These are phyloP conservation scores for Euphorbia lathyris DNA, from an alignment of 345 rosid species.

Conservation along the genomic window DNA sequence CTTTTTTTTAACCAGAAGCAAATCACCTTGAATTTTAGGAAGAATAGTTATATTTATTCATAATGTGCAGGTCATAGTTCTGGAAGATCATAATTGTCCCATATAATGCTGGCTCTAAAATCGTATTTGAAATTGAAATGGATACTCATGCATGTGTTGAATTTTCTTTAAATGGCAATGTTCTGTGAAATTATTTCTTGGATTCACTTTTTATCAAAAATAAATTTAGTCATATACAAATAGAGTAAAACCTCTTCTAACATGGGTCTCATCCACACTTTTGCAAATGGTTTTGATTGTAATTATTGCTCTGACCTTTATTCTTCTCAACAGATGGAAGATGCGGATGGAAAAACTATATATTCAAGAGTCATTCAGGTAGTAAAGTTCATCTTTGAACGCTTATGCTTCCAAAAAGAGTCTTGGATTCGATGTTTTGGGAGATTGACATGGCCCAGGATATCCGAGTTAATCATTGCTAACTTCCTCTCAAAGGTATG, in stretches of 20 bases:
- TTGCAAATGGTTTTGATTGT: background rate
- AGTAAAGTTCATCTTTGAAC: conserved; percentile 57
- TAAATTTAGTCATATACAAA: background rate
- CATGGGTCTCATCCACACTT: background rate
- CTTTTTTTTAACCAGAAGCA: too few relatives aligned
- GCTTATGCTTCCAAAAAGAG: conserved; percentile 69
- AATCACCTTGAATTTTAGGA: too few relatives aligned
- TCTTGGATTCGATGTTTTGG: conserved; percentile 80
- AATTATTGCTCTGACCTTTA: conserved; percentile 6
- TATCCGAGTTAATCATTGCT: conserved; percentile 76
- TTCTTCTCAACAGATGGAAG: conserved; percentile 42
- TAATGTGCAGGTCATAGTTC: too few relatives aligned
- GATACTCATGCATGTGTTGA: background rate
- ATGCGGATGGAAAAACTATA: conserved; percentile 53
- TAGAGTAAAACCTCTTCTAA: background rate
- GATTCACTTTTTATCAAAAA: background rate
- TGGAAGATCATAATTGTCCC: too few relatives aligned
- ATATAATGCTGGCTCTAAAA: too few relatives aligned
- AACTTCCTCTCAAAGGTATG: conserved; percentile 90
- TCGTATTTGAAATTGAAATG: background rate
- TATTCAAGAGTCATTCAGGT: conserved; percentile 58
- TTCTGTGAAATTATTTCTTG: background rate
- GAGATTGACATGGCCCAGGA: conserved; percentile 90
- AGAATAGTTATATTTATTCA: too few relatives aligned
- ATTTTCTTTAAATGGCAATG: background rate